Base-by-base conservation (phyloP, 2,329 filamentous ascomycete species). In the Fusarium sp. region DNA sequence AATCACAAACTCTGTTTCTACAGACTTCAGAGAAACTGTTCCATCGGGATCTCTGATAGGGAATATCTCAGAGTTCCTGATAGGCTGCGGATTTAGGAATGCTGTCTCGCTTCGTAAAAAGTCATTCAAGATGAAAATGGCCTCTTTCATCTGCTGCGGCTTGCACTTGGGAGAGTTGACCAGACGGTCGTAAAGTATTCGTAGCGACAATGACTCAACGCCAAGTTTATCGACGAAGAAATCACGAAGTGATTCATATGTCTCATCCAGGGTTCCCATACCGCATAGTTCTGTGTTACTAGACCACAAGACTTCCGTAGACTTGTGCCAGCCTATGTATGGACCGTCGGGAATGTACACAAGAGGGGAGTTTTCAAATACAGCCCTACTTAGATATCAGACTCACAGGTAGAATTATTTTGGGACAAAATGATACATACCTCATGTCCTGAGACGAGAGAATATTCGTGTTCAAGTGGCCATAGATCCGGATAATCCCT, bases 401-500 rank as follows among this genome's bases (percentile, higher is more conserved):
- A 8, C 3, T 6, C 2, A 22, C 20, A 47, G 6, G 9, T 15
- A 4, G 13, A 28, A 28, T 11, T 3, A 15, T 14, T 5, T 3
- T 45, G 18, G 14, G 24, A 5, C 18, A 28, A 10, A 45, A 28
- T 28, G 6, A 30, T 30, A 47, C 26, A 22, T 30, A 47, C 44
- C 44, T 47, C 2, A 30, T 47, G 0, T n/a, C 26, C 1, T 9
- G 26, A 15, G 44, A 47, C 4, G 20, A 30, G 10, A 14, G 13
- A 12, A 30, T 8, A 3, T 47, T 30, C 10, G 7, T 30, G 26
- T 47, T 16, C 44, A 47, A 8, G 26, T 30, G 30, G 3, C 7
- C 7, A 16, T 47, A 47, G 1, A 30, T 3, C 20, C 2, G 1
- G 4, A 47, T 2, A 30, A 30, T 12, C 5, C 16, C 3, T 1